Conservation (phyloP, 495 filamentous ascomycete genomes). For the Lentithecium fluviatile region DNA sequence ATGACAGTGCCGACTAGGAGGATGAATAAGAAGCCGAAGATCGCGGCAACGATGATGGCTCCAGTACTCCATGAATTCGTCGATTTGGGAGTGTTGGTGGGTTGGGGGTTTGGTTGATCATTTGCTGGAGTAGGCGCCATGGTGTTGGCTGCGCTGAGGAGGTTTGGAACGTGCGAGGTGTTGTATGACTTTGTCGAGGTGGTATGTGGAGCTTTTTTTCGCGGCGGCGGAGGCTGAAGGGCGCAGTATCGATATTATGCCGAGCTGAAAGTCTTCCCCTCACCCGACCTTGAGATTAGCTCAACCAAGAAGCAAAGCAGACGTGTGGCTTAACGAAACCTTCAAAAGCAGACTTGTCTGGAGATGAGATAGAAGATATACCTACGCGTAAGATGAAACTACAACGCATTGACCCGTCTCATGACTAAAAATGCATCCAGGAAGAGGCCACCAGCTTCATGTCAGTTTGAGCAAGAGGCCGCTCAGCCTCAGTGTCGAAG, state of each 20-base stretch:
- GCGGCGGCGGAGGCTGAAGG: conserved; percentile 7
- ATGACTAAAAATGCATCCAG: not conserved
- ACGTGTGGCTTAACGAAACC: conserved; percentile 5
- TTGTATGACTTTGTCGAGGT: not conserved
- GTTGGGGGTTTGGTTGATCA: not conserved
- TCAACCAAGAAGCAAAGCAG: conserved; percentile 4
- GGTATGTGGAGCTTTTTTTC: not conserved
- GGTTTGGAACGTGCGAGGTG: not conserved
- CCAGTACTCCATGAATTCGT: conserved; percentile 6
- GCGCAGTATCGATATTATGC: not conserved
- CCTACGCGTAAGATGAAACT: not conserved
- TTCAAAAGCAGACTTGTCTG: not conserved
- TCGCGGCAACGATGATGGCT: conserved; percentile 19
- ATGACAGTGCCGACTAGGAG: conserved; percentile 9
- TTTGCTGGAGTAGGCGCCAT: conserved; percentile 21
- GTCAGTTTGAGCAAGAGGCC: not conserved
- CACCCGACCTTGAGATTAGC: not conserved
- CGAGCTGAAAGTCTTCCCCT: not conserved
- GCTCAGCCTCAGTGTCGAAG: conserved; percentile 19
- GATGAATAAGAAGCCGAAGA: conserved; percentile 25
- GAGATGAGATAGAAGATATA: conserved; percentile 24
- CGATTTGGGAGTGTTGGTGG: not conserved
- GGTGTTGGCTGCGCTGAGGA: not conserved
- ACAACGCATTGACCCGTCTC: not conserved
- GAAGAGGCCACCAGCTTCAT: conserved; percentile 13